A percentile compares a stretch with the other conserved stretches of the same genome.
Evolutionary conservation across 2,329 filamentous ascomycete genomes (phyloP).

Genomic region (Aspergillus puulaauensis): DNA sequence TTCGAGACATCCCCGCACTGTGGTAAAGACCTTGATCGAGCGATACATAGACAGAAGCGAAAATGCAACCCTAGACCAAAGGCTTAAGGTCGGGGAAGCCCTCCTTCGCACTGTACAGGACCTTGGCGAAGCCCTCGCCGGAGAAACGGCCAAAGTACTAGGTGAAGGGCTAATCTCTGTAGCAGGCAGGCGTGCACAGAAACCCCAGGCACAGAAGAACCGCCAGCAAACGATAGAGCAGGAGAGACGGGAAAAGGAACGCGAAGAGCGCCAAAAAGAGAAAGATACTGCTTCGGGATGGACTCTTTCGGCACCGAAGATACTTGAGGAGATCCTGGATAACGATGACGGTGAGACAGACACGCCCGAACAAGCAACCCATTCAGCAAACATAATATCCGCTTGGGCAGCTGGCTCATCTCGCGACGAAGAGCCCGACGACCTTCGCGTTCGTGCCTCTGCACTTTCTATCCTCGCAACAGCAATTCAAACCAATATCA

Average conservation of each 20-base stretch:
- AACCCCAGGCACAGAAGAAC: slow-evolving; percentile 33
- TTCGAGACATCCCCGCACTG: slow-evolving; percentile 42
- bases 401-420: slow-evolving; percentile 42
- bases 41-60: slow-evolving; percentile 41
- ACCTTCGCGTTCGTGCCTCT: slow-evolving; percentile 43
- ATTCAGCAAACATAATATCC: slow-evolving; percentile 38
- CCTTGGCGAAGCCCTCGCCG: slow-evolving; percentile 37
- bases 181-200: slow-evolving; percentile 39
- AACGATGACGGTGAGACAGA: slow-evolving; percentile 31
- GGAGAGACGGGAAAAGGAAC: slow-evolving; percentile 25
- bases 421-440: slow-evolving; percentile 41
- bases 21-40: slow-evolving; percentile 41
- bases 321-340: slow-evolving; percentile 1
- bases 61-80: slow-evolving; percentile 37
- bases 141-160: slow-evolving; percentile 37
- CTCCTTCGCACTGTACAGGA: slow-evolving; percentile 43
- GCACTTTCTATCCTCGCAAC: slow-evolving; percentile 45
- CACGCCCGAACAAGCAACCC: slow-evolving; percentile 32
- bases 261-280: slow-evolving; percentile 28
- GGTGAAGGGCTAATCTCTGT: slow-evolving; percentile 41
- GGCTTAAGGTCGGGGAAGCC: slow-evolving; percentile 43
- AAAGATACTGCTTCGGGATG: slow-evolving; percentile 31
- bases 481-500: slow-evolving; percentile 41
- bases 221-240: slow-evolving; percentile 29
- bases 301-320: slow-evolving; percentile 24